Conservation (phyloP, 2,329 filamentous ascomycete genomes). For the Sarocladium kiliense region DNA sequence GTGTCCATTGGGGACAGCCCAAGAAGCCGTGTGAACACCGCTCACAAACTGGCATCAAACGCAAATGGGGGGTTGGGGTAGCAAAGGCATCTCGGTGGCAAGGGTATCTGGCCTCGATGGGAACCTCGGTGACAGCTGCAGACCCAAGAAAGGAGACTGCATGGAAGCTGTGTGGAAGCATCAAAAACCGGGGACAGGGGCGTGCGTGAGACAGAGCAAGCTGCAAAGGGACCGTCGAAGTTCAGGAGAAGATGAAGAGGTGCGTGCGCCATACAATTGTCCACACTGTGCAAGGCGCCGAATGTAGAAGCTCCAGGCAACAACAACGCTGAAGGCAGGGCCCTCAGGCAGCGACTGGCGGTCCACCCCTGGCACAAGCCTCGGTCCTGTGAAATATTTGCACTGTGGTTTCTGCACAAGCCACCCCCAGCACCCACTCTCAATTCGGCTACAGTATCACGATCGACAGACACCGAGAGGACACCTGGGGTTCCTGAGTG, state of each 20-base stretch:
- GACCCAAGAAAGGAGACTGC: conserved; percentile 1
- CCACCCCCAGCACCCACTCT: neutral
- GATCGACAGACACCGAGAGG: conserved; percentile 1
- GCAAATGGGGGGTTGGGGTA: too few relatives aligned
- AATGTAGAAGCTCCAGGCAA: too few relatives aligned
- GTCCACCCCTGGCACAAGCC: neutral
- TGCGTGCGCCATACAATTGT: too few relatives aligned
- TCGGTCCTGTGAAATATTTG: neutral
- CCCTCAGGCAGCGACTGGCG: too few relatives aligned
- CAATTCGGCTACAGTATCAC: neutral
- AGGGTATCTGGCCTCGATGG: neutral
- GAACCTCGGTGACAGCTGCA: conserved; percentile 5
- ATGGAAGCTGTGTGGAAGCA: conserved; percentile 8
- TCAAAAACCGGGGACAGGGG: neutral
- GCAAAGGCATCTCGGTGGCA: too few relatives aligned
- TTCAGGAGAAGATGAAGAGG: neutral
- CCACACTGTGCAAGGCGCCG: too few relatives aligned
- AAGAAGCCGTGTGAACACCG: too few relatives aligned
- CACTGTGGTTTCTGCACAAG: neutral
- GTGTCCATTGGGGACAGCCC: too few relatives aligned
- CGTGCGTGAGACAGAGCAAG: neutral
- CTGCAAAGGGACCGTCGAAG: neutral
- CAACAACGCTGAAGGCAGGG: too few relatives aligned
- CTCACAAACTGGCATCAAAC: too few relatives aligned
- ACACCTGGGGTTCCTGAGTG: neutral